phyloP scores from a whole-genome alignment of 805 yeast species.

The Sugiyamaella americana region DNA sequence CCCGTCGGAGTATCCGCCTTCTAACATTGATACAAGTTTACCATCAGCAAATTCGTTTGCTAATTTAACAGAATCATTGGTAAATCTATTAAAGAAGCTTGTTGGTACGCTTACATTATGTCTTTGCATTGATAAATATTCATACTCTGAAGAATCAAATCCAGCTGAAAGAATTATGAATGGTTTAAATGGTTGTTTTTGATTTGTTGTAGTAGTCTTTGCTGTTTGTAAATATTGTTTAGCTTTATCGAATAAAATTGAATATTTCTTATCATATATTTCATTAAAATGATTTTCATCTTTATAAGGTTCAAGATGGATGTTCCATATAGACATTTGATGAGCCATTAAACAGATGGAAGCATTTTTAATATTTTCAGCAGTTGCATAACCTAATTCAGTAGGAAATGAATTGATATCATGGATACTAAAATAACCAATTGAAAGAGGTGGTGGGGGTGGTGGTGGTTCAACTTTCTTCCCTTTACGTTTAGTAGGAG shows the following conservation, averaged over 20 bases:
- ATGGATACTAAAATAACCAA: slow-evolving; percentile 78
- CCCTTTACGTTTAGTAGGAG: background rate
- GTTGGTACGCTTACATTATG: slow-evolving; percentile 81
- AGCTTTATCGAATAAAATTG: slow-evolving; percentile 57
- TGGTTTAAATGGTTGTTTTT: slow-evolving; percentile 43
- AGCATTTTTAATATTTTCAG: slow-evolving; percentile 65
- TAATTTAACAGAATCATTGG: slow-evolving; percentile 63
- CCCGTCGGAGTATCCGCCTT: slow-evolving; percentile 83
- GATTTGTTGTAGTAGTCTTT: slow-evolving; percentile 19
- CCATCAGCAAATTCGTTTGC: slow-evolving; percentile 55
- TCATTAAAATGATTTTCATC: slow-evolving; percentile 59
- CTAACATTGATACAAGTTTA: slow-evolving; percentile 60
- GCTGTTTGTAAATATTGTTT: slow-evolving; percentile 46
- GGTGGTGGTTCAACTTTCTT: slow-evolving; percentile 2
- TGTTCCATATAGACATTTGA: slow-evolving; percentile 75
- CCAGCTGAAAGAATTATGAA: slow-evolving; percentile 77
- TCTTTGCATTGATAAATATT: slow-evolving; percentile 77
- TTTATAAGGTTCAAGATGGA: slow-evolving; percentile 63
- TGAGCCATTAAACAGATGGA: slow-evolving; percentile 74
- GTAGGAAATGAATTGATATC: slow-evolving; percentile 85
- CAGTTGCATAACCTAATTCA: slow-evolving; percentile 68
- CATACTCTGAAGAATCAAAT: slow-evolving; percentile 81
- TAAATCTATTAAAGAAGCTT: slow-evolving; percentile 63
- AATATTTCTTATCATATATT: slow-evolving; percentile 56
- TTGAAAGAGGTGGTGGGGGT: slow-evolving; percentile 38